phyloP scores from a whole-genome alignment of 371 early-diverging fungal genomes.

The Rhizopus arrhizus region DNA sequence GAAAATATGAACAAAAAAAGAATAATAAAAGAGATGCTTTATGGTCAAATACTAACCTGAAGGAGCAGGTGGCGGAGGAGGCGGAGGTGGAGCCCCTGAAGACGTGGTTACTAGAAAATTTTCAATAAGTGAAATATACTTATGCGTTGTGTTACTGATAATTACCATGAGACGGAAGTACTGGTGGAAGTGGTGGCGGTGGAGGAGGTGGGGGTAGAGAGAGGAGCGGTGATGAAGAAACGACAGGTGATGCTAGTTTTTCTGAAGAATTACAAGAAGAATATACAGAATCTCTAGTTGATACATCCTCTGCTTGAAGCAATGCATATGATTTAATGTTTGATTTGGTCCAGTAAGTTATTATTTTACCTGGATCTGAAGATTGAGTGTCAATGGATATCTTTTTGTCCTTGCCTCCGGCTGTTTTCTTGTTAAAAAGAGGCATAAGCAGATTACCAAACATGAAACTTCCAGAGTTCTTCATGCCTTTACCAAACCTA shows the following conservation, averaged over 20 bases:
- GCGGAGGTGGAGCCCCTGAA: constrained; percentile 17
- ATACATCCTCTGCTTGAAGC: not conserved
- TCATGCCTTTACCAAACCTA: constrained; percentile 1
- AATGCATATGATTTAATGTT: not conserved
- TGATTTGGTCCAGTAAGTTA: not conserved
- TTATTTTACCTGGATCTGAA: not conserved
- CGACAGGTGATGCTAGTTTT: not conserved
- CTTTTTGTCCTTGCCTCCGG: constrained; percentile 1
- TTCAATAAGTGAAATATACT: not conserved
- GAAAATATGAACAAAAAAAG: too few species aligned
- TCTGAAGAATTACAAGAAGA: not conserved
- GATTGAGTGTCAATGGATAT: not conserved
- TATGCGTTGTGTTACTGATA: not conserved
- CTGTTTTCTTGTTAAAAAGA: constrained; percentile 8
- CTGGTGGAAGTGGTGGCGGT: constrained; percentile 11
- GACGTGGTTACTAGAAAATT: not conserved
- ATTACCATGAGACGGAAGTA: constrained; percentile 4
- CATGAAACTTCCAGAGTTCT: not conserved
- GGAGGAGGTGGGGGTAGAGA: constrained; percentile 20
- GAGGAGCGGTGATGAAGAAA: constrained; percentile 4
- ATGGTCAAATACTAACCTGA: constrained; percentile 4
- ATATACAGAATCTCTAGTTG: not conserved
- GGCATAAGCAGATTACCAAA: constrained; percentile 15
- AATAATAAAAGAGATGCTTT: too few species aligned
- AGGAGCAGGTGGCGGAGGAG: constrained; percentile 17